Percentiles rank a stretch among this genome's conserved stretches.
These are phyloP conservation scores for Xylaria sp. DNA, from an alignment of 2,329 filamentous ascomycete genomes.

Conservation along the genomic window DNA sequence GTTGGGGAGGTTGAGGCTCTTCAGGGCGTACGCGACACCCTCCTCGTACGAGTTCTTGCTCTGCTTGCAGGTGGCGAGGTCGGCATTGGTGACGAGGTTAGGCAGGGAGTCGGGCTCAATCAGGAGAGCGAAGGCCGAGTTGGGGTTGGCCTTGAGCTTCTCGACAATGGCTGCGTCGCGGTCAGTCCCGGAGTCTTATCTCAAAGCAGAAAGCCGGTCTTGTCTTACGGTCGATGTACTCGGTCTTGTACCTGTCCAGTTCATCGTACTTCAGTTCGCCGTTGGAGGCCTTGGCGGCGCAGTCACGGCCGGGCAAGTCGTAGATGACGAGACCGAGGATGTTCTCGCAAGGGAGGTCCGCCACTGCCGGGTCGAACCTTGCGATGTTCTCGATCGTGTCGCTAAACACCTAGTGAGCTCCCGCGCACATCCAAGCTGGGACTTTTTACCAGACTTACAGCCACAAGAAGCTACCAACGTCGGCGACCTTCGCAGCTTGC, in stretches of 20 bases:
- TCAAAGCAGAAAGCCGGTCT: neutral
- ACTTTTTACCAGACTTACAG: conserved; percentile 44
- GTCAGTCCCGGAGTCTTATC: neutral
- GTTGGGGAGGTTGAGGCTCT: conserved; percentile 58
- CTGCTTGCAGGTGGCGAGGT: conserved; percentile 52
- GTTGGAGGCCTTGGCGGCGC: conserved; percentile 60
- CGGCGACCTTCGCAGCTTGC: conserved; percentile 54
- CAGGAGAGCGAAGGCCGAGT: conserved; percentile 50
- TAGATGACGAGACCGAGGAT: conserved; percentile 57
- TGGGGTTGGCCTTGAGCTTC: conserved; percentile 49
- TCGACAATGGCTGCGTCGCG: conserved; percentile 42
- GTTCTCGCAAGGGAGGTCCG: conserved; percentile 46
- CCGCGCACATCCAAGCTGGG: neutral
- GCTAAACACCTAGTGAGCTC: conserved; percentile 34
- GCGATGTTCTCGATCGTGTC: conserved; percentile 56
- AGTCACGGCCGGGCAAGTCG: conserved; percentile 62
- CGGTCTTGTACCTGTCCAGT: conserved; percentile 53
- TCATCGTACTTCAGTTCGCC: conserved; percentile 58
- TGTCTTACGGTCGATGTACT: conserved; percentile 52
- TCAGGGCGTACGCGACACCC: conserved; percentile 55
- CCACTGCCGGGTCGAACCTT: conserved; percentile 51
- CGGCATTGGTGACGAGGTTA: conserved; percentile 61
- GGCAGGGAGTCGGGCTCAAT: conserved; percentile 62
- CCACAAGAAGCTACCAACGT: conserved; percentile 59
- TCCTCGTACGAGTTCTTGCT: conserved; percentile 53